Evolutionary conservation across 306 rosid genomes (phyloP).

Genomic region (Prunus fruticosa): DNA sequence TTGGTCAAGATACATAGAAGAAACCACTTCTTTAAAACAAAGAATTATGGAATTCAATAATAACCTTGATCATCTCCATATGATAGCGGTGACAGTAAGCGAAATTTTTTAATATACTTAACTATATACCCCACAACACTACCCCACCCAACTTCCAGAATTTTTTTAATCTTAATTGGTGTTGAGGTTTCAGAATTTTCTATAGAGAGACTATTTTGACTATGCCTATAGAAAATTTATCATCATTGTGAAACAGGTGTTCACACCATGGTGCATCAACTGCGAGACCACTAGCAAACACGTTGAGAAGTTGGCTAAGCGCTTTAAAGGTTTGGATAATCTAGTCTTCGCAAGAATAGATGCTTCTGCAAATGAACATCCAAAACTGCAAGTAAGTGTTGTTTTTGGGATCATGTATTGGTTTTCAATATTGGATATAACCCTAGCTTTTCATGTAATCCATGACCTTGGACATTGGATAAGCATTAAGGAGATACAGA

Average conservation of each 20-base stretch:
- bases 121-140: not conserved
- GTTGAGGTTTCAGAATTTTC: not conserved
- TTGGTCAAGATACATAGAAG: too few relatives aligned
- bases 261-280: conserved; percentile 84
- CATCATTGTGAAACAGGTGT: conserved; percentile 54
- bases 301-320: conserved; percentile 85
- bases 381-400: conserved; percentile 65
- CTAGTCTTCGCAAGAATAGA: conserved; percentile 70
- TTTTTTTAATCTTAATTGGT: not conserved
- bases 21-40: not conserved
- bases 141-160: not conserved
- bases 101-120: not conserved
- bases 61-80: not conserved
- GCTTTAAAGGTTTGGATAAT: conserved; percentile 67
- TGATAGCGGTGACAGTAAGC: not conserved
- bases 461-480: not conserved
- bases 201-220: not conserved
- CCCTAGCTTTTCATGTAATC: not conserved
- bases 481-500: not conserved
- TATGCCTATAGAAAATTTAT: not conserved
- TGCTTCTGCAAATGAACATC: conserved; percentile 83
- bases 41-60: not conserved
- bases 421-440: not conserved
- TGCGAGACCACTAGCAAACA: conserved; percentile 82
- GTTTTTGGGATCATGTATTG: not conserved